Evolutionary conservation across 352 stramenopile species (phyloP).

Genomic region (Globisporangium nodosum): DNA sequence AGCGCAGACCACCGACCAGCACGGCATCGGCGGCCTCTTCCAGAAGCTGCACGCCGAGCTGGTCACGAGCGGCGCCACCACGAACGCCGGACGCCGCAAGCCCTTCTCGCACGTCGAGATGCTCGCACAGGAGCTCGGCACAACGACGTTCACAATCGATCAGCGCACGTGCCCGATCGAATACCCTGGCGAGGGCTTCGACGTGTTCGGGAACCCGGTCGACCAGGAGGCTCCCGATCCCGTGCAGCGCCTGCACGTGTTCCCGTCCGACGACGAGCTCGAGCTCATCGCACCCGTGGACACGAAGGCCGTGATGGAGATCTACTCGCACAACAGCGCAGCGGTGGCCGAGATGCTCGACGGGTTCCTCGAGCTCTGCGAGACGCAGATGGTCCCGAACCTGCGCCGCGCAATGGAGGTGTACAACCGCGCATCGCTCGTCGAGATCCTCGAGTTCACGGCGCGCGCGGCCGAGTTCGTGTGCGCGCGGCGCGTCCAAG

Average conservation of each 20-base stretch:
- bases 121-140: constrained; percentile 17
- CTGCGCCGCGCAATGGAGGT: constrained; percentile 28
- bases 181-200: constrained; percentile 25
- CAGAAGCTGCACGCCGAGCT: constrained; percentile 53
- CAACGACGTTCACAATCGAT: constrained; percentile 8
- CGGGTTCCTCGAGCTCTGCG: constrained; percentile 51
- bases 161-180: constrained; percentile 21
- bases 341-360: constrained; percentile 69
- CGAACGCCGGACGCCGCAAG: constrained; percentile 1
- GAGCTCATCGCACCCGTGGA: constrained; percentile 55
- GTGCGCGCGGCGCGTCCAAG: constrained; percentile 53
- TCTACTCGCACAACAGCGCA: constrained; percentile 59
- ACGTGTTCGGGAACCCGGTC: constrained; percentile 26
- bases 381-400: constrained; percentile 44
- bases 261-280: constrained; percentile 45
- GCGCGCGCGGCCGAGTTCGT: constrained; percentile 70
- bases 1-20: constrained; percentile 22
- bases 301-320: constrained; percentile 35
- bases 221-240: constrained; percentile 14
- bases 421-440: constrained; percentile 37
- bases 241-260: constrained; percentile 21
- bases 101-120: constrained; percentile 11
- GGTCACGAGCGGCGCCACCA: neutral
- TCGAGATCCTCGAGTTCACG: constrained; percentile 65
- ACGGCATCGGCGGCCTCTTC: constrained; percentile 64